phyloP scores from a whole-genome alignment of 2,329 filamentous ascomycete genomes.

The Phaeosphaeria sp. region DNA sequence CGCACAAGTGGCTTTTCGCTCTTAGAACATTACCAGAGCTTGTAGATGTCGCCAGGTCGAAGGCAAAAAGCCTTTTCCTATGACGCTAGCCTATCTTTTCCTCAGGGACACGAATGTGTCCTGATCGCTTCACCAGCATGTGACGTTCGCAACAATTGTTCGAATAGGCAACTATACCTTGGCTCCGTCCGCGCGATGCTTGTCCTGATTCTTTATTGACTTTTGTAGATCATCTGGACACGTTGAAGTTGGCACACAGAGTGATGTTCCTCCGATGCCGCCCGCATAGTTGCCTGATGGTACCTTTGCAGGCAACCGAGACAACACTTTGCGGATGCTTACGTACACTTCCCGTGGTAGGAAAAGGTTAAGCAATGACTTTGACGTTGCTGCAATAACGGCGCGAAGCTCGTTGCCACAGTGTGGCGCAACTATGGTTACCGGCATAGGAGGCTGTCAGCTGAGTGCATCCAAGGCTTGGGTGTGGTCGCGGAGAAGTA shows the following conservation, averaged over 20 bases:
- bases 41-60: not conserved
- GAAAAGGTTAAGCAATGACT: not conserved
- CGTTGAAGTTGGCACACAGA: not conserved
- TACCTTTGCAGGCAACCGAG: not conserved
- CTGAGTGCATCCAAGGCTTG: constrained; percentile 17
- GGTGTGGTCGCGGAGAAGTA: not conserved
- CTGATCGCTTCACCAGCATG: not conserved
- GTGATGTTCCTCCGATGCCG: not conserved
- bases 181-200: not conserved
- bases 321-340: not conserved
- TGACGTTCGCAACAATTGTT: not conserved
- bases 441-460: constrained; percentile 5
- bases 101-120: no score
- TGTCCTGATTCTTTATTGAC: not conserved
- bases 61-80: not conserved
- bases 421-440: constrained; percentile 11
- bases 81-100: not conserved
- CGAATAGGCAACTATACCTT: not conserved
- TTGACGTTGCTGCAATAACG: not conserved
- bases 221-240: not conserved
- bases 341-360: not conserved
- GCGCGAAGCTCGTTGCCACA: constrained; percentile 4
- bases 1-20: not conserved
- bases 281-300: not conserved
- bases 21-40: not conserved